Evolutionary conservation across 2,329 filamentous ascomycete species (phyloP), one percentile per base, ranked within the genome.

Genomic region (Rhexocercosporidium sp.): DNA sequence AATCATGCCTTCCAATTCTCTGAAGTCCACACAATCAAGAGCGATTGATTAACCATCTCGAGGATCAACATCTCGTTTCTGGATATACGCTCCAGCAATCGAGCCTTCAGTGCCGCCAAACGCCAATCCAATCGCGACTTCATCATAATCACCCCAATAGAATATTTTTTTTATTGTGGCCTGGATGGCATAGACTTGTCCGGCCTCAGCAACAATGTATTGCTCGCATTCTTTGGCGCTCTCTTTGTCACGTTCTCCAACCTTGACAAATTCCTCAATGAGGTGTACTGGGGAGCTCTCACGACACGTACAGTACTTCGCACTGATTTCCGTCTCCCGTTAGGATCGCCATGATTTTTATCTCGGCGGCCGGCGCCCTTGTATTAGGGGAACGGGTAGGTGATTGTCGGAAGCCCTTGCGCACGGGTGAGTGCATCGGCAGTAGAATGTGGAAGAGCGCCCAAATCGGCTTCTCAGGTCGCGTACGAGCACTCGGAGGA

Each of bases 121-220:
- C n/a, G 4, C n/a, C 18, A 59, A 41, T 14, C 7, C 20, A 39
- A 11, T 31, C 31, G 6, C 11, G 18, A 56, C 53, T 56, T 41
- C 9, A 46, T 47, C 20, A 16, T 47, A 22, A 6, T 47, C 11
- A 16, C 22, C 37, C 20, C 3, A 69, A 3, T 29, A 5, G 16
- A 56, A 68, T 0, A 62, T 59, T 16, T 31, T 14, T 31, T 47
- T 61, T 3, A 68, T 29, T 8, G 54, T 66, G 3, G 66, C 27
- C 5, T 65, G 39, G 41, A 68, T 31, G 0, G 16, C 20, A 34
- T 51, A 70, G 2, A 1, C 22, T 1, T 25, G 27, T 3, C 51
- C 64, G 1, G 60, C 51, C n/a, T 70, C 66, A 2, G 64, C 8
- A 16, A 65, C 16, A 5, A 70, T 66, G 11, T 68, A 68, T 25